phyloP scores from a whole-genome alignment of 108 stramenopile species.

The Cyclotella distinguenda region DNA sequence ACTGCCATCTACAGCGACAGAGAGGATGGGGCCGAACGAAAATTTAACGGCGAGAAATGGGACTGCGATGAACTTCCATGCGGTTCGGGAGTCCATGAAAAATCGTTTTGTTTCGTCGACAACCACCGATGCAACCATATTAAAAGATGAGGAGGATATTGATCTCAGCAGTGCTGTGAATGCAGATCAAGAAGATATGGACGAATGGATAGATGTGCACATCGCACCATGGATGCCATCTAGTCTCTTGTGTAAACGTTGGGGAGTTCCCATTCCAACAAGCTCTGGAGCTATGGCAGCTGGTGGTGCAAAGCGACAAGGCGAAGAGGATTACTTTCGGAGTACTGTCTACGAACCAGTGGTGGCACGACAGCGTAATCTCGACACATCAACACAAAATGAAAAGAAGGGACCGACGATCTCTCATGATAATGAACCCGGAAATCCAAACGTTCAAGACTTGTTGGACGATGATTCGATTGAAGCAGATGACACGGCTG shows the following conservation, averaged over 20 bases:
- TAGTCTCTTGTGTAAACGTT: conserved; percentile 47
- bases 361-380: neutral
- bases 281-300: neutral
- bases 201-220: conserved; percentile 28
- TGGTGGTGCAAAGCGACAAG: neutral
- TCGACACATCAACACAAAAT: neutral
- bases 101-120: conserved; percentile 42
- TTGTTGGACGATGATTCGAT: conserved; percentile 3
- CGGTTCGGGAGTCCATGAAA: conserved; percentile 49
- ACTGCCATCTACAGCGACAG: conserved; percentile 9
- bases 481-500: conserved; percentile 1
- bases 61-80: conserved; percentile 38
- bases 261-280: conserved; percentile 40
- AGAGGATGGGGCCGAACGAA: neutral
- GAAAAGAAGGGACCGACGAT: neutral
- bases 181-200: conserved; percentile 7
- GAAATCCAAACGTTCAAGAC: neutral
- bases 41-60: conserved; percentile 28
- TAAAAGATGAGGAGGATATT: neutral
- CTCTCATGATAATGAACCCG: neutral
- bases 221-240: conserved; percentile 30
- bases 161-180: neutral
- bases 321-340: conserved; percentile 40
- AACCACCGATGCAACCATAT: neutral
- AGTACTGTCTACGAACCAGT: conserved; percentile 29